Evolutionary conservation across 345 rosid genomes (phyloP), one percentile per base, ranked within the genome.

Genomic region (Excoecaria agallocha): DNA sequence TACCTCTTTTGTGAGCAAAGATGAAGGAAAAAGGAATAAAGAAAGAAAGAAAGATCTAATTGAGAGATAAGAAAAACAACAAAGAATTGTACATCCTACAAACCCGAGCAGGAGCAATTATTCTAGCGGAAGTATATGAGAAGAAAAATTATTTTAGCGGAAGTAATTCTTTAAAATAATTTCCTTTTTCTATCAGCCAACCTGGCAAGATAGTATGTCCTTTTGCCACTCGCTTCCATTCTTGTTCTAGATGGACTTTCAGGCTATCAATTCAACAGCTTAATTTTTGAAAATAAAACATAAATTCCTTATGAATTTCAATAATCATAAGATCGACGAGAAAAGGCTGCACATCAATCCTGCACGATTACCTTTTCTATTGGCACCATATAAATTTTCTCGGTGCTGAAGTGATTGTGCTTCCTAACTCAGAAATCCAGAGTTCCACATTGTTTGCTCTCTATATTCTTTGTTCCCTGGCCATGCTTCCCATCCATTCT

Each of bases 381-480:
- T 69, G 49, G 46, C 59, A 16, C 25, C 20, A 38, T 6, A 9
- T 48, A 6, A 17, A 30, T 48, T 25, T 50, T 41, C 76, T 35
- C 38, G 2, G 39, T 64, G 50, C 39, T 64, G 48, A n/a, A 43
- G 17, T 8, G 16, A 22, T 12, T 43, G 8, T 65, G 54, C 41
- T 48, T 13, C 19, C 24, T 35, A 20, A 59, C 58, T 87, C 82
- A 89, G 76, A 90, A 94, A 69, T 91, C 96, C 68, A 90, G 82
- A 62, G 87, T 82, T 60, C 98, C 97, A 77, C 98, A 94, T 72
- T 83, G 94, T 77, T 91, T 91, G 84, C 88, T 86, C 80, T 85
- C 92, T 1, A 91, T 83, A 67, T 83, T 79, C 78, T 80, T 84
- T 7, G 72, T 30, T 51, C 78, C 75, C 54, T 66, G 58, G 66